phyloP scores from a whole-genome alignment of 2,329 filamentous ascomycete genomes.

The Coniochaeta prunicola region DNA sequence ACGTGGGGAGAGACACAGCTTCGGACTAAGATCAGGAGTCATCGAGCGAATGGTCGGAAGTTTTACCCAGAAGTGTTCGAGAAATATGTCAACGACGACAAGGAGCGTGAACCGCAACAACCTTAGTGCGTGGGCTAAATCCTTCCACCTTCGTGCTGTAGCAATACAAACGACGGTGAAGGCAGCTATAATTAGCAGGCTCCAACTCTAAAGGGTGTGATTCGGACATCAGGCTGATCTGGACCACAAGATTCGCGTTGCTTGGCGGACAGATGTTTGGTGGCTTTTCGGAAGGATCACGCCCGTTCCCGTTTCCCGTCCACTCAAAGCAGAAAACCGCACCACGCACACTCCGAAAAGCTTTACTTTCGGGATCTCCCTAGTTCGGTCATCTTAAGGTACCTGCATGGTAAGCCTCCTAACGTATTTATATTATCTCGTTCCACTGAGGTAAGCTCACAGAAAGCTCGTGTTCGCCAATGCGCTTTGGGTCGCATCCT shows the following conservation, averaged over 20 bases:
- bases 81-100: conserved; percentile 33
- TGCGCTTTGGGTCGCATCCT: not conserved
- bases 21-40: conserved; percentile 45
- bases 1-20: conserved; percentile 49
- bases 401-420: not conserved
- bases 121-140: not conserved
- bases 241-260: not conserved
- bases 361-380: not conserved
- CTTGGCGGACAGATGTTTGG: no score
- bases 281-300: not conserved
- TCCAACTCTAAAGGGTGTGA: not conserved
- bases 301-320: not conserved
- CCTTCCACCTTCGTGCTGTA: conserved; percentile 30
- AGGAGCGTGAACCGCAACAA: not conserved
- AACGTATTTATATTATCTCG: not conserved
- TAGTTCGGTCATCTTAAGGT: not conserved
- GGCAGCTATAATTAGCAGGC: not conserved
- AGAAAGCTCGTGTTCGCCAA: not conserved
- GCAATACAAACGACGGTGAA: not conserved
- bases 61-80: conserved; percentile 42
- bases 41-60: conserved; percentile 36
- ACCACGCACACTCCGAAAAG: not conserved
- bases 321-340: not conserved
- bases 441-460: not conserved
- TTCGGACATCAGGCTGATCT: not conserved